phyloP scores from a whole-genome alignment of 176 grass and related monocot species.

The Phyllostachys edulis region DNA sequence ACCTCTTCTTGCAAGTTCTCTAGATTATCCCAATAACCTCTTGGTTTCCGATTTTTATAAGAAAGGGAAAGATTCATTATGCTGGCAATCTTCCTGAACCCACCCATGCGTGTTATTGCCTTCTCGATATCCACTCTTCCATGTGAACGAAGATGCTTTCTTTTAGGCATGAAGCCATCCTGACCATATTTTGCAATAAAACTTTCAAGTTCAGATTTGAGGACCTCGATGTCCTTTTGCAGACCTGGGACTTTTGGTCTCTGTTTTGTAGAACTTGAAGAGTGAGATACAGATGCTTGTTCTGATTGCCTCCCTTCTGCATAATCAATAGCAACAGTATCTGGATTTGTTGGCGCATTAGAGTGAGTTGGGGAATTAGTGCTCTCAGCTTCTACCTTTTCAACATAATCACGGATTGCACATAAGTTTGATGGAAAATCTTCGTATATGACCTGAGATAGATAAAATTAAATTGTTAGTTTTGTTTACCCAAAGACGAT shows the following conservation, averaged over 20 bases:
- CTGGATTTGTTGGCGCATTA: neutral
- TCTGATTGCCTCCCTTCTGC: conserved; percentile 34
- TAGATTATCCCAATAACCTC: conserved; percentile 93
- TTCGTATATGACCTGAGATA: conserved; percentile 92
- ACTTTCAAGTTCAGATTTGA: conserved; percentile 65
- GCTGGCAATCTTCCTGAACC: conserved; percentile 79
- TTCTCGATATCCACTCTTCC: conserved; percentile 97
- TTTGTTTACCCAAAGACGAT: neutral
- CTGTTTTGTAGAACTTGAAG: conserved; percentile 41
- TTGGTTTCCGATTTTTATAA: conserved; percentile 90
- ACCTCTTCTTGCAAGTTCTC: conserved; percentile 98
- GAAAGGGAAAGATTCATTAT: conserved; percentile 83
- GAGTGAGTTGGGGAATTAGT: conserved; percentile 25
- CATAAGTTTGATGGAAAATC: conserved; percentile 96
- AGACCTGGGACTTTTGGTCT: conserved; percentile 81
- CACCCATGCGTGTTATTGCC: conserved; percentile 94
- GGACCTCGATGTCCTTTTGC: conserved; percentile 75
- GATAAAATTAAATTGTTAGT: neutral
- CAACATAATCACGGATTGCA: conserved; percentile 90
- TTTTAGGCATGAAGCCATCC: conserved; percentile 94
- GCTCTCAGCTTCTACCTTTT: conserved; percentile 48
- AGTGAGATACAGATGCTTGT: conserved; percentile 34
- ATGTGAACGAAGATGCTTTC: conserved; percentile 81
- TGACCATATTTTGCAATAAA: conserved; percentile 80
- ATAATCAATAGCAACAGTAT: conserved; percentile 25